These are phyloP conservation scores for Chrysoporthe cubensis DNA, from an alignment of 2,329 filamentous ascomycete genomes.

Conservation along the genomic window DNA sequence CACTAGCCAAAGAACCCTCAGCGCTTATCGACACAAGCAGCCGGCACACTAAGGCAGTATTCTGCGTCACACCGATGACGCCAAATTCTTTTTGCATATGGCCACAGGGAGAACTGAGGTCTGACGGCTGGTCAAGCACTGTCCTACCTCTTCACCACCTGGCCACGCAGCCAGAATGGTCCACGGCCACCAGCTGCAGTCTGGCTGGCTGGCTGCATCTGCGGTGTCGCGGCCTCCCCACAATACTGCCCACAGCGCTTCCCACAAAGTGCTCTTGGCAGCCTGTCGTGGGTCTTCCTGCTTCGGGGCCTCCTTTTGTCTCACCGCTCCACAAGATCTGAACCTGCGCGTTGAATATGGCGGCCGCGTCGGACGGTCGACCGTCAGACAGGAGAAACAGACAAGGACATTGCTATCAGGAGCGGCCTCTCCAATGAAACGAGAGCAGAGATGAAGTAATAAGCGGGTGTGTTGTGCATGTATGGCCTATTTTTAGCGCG, in stretches of 20 bases:
- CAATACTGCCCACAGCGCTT: no score
- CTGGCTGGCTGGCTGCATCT: not conserved
- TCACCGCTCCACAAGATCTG: not conserved
- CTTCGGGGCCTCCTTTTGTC: not conserved
- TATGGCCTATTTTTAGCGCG: not conserved
- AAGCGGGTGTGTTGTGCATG: not conserved
- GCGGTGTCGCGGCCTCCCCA: not conserved
- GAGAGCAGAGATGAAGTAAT: not conserved
- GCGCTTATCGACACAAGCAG: no score
- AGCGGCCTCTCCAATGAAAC: no score
- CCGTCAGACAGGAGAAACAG: not conserved
- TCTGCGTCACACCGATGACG: no score
- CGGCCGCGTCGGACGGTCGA: not conserved
- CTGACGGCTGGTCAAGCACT: not conserved
- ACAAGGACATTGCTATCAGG: not conserved
- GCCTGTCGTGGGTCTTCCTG: not conserved
- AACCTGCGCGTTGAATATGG: not conserved
- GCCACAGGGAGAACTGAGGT: not conserved
- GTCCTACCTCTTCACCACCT: not conserved
- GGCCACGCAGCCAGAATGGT: not conserved
- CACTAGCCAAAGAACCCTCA: no score
- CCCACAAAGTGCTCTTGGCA: not conserved
- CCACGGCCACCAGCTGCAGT: not conserved
- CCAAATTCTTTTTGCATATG: no score
- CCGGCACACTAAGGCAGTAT: no score